Conservation (phyloP, 2,329 filamentous ascomycete species). For the Hypoxylon sp. region DNA sequence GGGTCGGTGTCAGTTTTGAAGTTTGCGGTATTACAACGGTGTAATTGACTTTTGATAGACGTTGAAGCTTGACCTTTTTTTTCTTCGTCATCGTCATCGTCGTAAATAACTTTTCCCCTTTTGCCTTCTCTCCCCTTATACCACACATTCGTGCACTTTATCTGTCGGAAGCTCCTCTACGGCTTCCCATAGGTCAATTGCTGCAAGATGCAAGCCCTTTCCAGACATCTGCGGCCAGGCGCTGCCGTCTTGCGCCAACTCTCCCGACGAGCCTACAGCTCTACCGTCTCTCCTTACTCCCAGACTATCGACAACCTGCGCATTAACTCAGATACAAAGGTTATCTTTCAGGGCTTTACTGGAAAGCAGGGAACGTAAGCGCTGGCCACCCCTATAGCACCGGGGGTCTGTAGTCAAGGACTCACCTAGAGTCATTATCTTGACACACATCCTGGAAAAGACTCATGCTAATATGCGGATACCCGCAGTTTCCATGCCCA, state of each 20-base stretch:
- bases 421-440: slow-evolving; percentile 17
- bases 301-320: slow-evolving; percentile 87
- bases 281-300: slow-evolving; percentile 77
- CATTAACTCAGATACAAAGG: slow-evolving; percentile 93
- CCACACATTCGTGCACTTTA: slow-evolving; percentile 19
- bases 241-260: slow-evolving; percentile 76
- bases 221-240: slow-evolving; percentile 78
- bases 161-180: slow-evolving; percentile 35
- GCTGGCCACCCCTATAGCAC: background rate
- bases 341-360: slow-evolving; percentile 97
- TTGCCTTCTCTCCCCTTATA: background rate
- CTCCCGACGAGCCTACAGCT: slow-evolving; percentile 81
- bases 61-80: slow-evolving; percentile 37
- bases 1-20: slow-evolving; percentile 27
- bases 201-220: slow-evolving; percentile 83
- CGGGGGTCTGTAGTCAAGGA: background rate
- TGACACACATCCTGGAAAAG: slow-evolving; percentile 10
- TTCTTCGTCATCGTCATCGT: slow-evolving; percentile 16
- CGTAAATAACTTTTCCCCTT: slow-evolving; percentile 17
- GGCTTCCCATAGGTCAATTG: slow-evolving; percentile 44
- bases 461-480: slow-evolving; percentile 52
- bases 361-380: slow-evolving; percentile 94
- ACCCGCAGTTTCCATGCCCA: slow-evolving; percentile 90
- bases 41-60: slow-evolving; percentile 37
- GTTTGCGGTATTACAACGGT: slow-evolving; percentile 40